Evolutionary conservation across 345 rosid genomes (phyloP).

Genomic region (Corymbia maculata): DNA sequence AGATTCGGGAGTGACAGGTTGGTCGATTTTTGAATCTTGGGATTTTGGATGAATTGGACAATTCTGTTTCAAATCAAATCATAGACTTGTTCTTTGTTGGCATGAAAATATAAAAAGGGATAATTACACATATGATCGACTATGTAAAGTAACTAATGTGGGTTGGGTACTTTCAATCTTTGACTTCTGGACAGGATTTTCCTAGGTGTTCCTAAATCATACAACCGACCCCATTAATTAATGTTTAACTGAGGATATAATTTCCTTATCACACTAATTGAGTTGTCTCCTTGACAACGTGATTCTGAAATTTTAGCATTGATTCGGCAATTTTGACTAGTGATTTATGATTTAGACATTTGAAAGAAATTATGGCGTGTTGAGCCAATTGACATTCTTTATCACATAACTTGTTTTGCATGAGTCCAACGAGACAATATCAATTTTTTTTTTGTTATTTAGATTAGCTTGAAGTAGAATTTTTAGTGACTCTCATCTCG

Average conservation of each 20-base stretch:
- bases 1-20: accelerated
- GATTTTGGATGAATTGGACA: not conserved
- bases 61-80: not conserved
- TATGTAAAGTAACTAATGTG: not conserved
- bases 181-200: not conserved
- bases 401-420: not conserved
- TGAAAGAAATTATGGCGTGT: not conserved
- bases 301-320: not conserved
- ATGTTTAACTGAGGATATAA: not conserved
- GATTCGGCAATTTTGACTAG: not conserved
- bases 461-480: not conserved
- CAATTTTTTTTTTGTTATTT: not conserved
- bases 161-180: not conserved
- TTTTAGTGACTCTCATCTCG: not conserved
- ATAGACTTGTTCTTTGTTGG: not conserved
- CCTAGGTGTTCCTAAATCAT: not conserved
- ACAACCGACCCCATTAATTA: not conserved
- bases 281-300: not conserved
- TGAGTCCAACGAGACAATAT: not conserved
- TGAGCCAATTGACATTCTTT: not conserved
- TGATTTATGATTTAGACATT: not conserved
- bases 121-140: not conserved
- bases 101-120: not conserved
- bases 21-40: not conserved
- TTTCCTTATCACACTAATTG: not conserved